These are phyloP conservation scores for Penicillium concentricum DNA, from an alignment of 2,329 filamentous ascomycete genomes.

Conservation along the genomic window DNA sequence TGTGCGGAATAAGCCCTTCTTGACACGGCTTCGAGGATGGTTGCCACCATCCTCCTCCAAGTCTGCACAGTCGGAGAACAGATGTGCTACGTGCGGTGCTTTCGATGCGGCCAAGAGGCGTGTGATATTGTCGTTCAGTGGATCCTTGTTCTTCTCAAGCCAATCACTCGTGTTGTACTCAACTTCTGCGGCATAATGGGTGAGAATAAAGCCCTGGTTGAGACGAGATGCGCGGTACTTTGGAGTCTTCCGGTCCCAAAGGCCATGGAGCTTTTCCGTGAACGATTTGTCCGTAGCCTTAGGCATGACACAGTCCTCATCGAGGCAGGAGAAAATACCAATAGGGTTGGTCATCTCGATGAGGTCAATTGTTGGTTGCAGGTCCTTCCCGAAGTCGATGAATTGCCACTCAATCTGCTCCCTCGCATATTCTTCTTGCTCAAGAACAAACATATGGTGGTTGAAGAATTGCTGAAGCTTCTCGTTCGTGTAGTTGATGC, in stretches of 20 bases:
- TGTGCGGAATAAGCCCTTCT: conserved; percentile 95
- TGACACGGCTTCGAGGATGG: conserved; percentile 74
- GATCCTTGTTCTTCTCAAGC: conserved; percentile 99
- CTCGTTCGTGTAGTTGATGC: conserved; percentile 99
- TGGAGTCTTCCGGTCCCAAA: conserved; percentile 94
- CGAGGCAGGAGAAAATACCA: conserved; percentile 96
- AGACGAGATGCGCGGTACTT: conserved; percentile 90
- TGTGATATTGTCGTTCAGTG: conserved; percentile 94
- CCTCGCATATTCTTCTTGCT: conserved; percentile 95
- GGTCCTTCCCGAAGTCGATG: conserved; percentile 95
- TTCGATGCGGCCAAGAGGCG: conserved; percentile 78
- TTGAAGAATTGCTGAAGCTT: conserved; percentile 99
- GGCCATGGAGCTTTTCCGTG: conserved; percentile 91
- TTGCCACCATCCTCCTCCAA: conserved; percentile 67
- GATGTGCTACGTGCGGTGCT: conserved; percentile 75
- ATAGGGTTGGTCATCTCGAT: conserved; percentile 97
- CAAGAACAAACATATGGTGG: conserved; percentile 98
- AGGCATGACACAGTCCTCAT: conserved; percentile 98
- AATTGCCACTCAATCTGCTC: conserved; percentile 99
- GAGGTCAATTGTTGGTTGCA: conserved; percentile 95
- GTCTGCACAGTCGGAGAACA: conserved; percentile 88
- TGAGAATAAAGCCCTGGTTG: conserved; percentile 89
- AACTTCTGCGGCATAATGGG: conserved; percentile 95
- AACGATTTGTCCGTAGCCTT: conserved; percentile 97
- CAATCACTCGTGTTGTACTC: conserved; percentile 94